Conservation (phyloP, 2,329 filamentous ascomycete genomes). For the Microcera coccophila region DNA sequence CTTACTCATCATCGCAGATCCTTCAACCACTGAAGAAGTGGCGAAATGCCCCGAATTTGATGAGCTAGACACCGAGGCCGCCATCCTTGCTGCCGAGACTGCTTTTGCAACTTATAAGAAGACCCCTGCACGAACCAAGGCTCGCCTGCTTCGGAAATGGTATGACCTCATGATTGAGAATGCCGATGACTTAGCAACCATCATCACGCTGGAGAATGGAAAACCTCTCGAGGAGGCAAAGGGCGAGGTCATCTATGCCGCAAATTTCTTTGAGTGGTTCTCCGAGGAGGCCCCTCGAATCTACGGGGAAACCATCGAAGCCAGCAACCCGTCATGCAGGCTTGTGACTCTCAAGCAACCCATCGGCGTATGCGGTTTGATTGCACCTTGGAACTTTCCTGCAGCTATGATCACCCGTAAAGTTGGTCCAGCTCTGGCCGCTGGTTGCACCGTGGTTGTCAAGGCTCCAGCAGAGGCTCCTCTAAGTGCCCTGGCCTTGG, state of each 20-base stretch:
- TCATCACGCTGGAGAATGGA: constrained; percentile 70
- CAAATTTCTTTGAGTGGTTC: constrained; percentile 62
- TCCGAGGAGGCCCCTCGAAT: constrained; percentile 58
- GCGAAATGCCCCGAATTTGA: constrained; percentile 71
- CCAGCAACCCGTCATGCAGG: constrained; percentile 57
- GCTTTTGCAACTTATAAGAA: constrained; percentile 56
- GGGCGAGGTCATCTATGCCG: constrained; percentile 55
- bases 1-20: constrained; percentile 47
- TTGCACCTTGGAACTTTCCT: constrained; percentile 55
- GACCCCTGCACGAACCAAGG: constrained; percentile 56
- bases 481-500: constrained; percentile 78
- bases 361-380: constrained; percentile 34
- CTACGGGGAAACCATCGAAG: constrained; percentile 46
- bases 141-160: constrained; percentile 60
- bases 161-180: constrained; percentile 65
- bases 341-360: constrained; percentile 32
- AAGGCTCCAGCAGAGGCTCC: constrained; percentile 89
- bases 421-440: constrained; percentile 55
- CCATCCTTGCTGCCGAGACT: constrained; percentile 64
- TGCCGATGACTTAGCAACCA: constrained; percentile 59
- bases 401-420: constrained; percentile 50
- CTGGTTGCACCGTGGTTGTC: constrained; percentile 73
- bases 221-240: constrained; percentile 62
- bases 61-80: constrained; percentile 61
- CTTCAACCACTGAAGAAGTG: constrained; percentile 65